Conservation (phyloP, 768 basidiomycete genomes). For the Lentinus brumalis region DNA sequence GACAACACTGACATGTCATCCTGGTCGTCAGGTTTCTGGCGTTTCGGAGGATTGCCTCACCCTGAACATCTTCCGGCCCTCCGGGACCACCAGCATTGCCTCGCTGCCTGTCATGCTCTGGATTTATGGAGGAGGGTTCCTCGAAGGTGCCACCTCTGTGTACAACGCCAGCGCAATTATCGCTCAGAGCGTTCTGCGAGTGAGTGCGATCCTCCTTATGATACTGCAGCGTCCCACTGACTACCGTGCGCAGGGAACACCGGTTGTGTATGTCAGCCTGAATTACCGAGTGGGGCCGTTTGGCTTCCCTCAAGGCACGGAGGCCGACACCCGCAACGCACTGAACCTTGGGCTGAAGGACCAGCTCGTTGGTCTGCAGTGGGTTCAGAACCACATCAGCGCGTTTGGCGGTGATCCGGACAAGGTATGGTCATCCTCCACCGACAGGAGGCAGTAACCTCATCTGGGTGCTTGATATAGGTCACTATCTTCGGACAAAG, state of each 20-base stretch:
- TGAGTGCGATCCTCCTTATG: not conserved
- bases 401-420: constrained; percentile 62
- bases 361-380: constrained; percentile 69
- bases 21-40: not conserved
- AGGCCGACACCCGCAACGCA: constrained; percentile 40
- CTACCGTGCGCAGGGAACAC: constrained; percentile 6
- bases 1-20: constrained; percentile 22
- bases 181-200: not conserved
- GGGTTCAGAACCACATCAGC: constrained; percentile 65
- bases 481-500: constrained; percentile 43
- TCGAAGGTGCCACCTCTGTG: too few relatives aligned
- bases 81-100: constrained; percentile 18
- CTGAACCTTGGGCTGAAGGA: constrained; percentile 73
- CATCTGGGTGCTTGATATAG: not conserved
- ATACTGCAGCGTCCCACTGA: not conserved
- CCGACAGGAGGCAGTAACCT: too few relatives aligned
- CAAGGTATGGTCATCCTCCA: constrained; percentile 17
- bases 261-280: constrained; percentile 47
- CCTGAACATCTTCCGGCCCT: constrained; percentile 45
- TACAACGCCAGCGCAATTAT: not conserved
- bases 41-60: constrained; percentile 51
- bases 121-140: constrained; percentile 46
- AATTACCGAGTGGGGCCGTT: constrained; percentile 55
- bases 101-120: constrained; percentile 46
- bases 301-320: constrained; percentile 47